A percentile compares a stretch with the other conserved stretches of the same genome.
Evolutionary conservation across 1,284 basidiomycete species (phyloP).

Genomic region (Cystobasidium sp.): DNA sequence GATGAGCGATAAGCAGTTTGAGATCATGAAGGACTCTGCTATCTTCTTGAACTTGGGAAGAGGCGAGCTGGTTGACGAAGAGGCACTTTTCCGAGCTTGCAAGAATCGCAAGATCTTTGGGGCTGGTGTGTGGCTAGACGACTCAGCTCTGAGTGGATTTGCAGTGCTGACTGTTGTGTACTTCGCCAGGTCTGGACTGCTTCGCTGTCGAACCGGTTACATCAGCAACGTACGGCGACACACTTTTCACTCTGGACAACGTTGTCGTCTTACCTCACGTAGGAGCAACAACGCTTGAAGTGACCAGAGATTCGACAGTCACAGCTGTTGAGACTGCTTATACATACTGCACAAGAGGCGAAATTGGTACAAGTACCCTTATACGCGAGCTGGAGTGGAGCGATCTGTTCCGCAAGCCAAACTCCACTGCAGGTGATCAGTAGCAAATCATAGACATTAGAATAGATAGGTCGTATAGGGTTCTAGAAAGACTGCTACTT

Average conservation of each 20-base stretch:
- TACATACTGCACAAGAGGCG: constrained; percentile 12
- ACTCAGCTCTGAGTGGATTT: neutral
- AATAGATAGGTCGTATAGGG: neutral
- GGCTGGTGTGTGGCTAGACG: constrained; percentile 7
- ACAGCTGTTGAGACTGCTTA: constrained; percentile 38
- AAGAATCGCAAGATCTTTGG: constrained; percentile 39
- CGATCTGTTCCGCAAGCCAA: constrained; percentile 26
- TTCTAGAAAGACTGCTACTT: no score
- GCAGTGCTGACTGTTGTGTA: neutral
- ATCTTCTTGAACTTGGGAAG: constrained; percentile 62
- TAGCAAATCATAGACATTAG: neutral
- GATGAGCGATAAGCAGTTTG: constrained; percentile 77
- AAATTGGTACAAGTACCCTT: constrained; percentile 22
- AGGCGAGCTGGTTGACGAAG: constrained; percentile 53
- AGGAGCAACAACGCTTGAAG: constrained; percentile 38
- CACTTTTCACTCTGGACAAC: constrained; percentile 39
- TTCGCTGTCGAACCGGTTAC: constrained; percentile 37
- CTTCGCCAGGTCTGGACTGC: constrained; percentile 19
- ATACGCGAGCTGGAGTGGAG: constrained; percentile 20
- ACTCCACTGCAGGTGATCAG: neutral
- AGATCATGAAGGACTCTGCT: constrained; percentile 73
- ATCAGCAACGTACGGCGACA: constrained; percentile 31
- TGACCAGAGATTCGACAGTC: constrained; percentile 36
- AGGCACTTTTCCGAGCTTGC: constrained; percentile 35
- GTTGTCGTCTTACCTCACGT: constrained; percentile 37